Evolutionary conservation across 345 rosid genomes (phyloP), one percentile per base, ranked within the genome.

Genomic region (Adansonia digitata): DNA sequence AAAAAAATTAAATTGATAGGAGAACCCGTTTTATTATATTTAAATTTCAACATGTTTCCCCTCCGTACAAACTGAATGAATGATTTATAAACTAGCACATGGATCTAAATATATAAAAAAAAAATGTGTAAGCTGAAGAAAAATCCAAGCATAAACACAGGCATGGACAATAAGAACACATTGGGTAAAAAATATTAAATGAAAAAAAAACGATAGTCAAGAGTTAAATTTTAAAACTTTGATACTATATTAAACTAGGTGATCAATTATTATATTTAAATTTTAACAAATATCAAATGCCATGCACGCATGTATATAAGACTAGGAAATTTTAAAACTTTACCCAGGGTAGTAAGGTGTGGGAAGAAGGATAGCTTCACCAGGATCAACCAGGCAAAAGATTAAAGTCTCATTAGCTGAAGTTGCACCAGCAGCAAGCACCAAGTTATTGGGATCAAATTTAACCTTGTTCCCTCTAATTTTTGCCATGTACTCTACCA

Each of bases 331-430:
- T 48, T 5, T 7, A 6, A 48, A 35, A 53, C 75, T 0, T n/a
- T 84, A 92, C 98, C 97, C 97, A 13, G 98, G 92, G 45, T 94
- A 94, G 74, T 92, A 94, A 12, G 98, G 97, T 0, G 97, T 88
- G 7, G 97, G 98, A 69, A 94, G 80, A 69, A 94, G 98, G 65
- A 94, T 81, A 17, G 98, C 98, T 24, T 94, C 95, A 20, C 97
- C 97, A 7, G 90, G 92, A 55, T 91, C 84, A 20, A 94, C 90
- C 0, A 94, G 95, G 75, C 97, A 92, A 69, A 94, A 92, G 78
- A 91, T 86, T n/a, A 94, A 85, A 65, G 91, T 86, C 82, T 94
- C 98, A 53, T 94, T 94, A 4, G 98, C 97, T 1, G 98, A 82
- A 70, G 97, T 94, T 73, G 98, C 88, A 57, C 98, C 97, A 9